phyloP scores from a whole-genome alignment of 1,139 yeast genomes.

The Blastobotrys illinoisensis region DNA sequence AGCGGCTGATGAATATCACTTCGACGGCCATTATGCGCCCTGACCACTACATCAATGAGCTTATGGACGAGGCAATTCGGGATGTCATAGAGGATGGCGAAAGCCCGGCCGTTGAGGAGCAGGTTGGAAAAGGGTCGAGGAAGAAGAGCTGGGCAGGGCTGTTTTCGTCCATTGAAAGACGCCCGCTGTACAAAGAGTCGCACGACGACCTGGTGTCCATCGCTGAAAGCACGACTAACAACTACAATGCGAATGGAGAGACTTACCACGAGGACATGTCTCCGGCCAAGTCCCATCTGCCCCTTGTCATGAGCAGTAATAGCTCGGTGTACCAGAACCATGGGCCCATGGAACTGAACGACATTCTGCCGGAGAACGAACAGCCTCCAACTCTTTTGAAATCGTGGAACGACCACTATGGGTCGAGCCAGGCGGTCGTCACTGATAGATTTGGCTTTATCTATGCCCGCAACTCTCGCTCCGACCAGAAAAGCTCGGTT shows the following conservation, averaged over 20 bases:
- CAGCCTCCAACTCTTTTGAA: conserved; percentile 36
- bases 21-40: conserved; percentile 26
- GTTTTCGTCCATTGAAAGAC: conserved; percentile 1
- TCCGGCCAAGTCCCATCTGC: not conserved
- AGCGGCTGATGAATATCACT: conserved; percentile 29
- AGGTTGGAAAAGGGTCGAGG: not conserved
- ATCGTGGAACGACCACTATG: conserved; percentile 27
- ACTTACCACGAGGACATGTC: not conserved
- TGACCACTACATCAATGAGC: conserved; percentile 24
- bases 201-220: conserved; percentile 1
- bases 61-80: conserved; percentile 32
- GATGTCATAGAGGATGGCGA: conserved; percentile 3
- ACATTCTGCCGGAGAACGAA: conserved; percentile 33
- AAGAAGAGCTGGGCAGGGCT: conserved; percentile 4
- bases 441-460: conserved; percentile 52
- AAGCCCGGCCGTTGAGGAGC: not conserved
- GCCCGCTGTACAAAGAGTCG: not conserved
- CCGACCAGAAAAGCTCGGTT: not conserved
- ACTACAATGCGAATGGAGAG: not conserved
- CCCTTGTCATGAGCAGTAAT: not conserved
- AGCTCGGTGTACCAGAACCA: conserved; percentile 10
- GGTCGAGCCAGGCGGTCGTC: conserved; percentile 26
- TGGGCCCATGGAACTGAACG: conserved; percentile 46
- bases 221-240: conserved; percentile 2
- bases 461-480: conserved; percentile 20